These are phyloP conservation scores for Amanita jacksonii DNA, from an alignment of 768 basidiomycete species.

Conservation along the genomic window DNA sequence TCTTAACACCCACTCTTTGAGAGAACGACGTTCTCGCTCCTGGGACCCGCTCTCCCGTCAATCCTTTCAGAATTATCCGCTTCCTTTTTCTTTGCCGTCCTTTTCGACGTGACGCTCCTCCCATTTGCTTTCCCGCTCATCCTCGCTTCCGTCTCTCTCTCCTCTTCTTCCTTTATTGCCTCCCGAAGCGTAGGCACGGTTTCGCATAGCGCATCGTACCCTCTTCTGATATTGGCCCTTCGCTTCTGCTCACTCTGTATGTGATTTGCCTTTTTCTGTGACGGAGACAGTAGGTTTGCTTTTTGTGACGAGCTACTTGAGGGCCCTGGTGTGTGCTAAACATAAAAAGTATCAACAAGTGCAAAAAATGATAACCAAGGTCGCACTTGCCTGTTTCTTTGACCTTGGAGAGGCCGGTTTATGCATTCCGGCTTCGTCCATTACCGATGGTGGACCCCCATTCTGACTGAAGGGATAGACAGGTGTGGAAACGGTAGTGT, in stretches of 20 bases:
- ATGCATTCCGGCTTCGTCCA: background rate
- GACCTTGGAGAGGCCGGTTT: background rate
- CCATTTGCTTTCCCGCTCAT: slow-evolving; percentile 19
- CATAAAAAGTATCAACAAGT: background rate
- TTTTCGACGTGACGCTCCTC: slow-evolving; percentile 24
- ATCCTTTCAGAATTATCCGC: slow-evolving; percentile 49
- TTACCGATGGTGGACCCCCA: background rate
- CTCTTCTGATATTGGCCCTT: slow-evolving; percentile 80
- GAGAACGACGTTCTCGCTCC: slow-evolving; percentile 85
- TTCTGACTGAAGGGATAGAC: background rate
- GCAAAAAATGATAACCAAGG: slow-evolving; percentile 3
- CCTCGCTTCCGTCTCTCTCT: slow-evolving; percentile 23
- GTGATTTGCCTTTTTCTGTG: slow-evolving; percentile 90
- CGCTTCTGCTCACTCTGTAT: slow-evolving; percentile 93
- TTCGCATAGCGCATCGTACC: slow-evolving; percentile 83
- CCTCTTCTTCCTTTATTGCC: slow-evolving; percentile 72
- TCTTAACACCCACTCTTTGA: slow-evolving; percentile 63
- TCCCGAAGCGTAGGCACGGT: slow-evolving; percentile 75
- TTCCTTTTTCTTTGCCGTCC: slow-evolving; percentile 21
- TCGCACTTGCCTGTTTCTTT: slow-evolving; percentile 5
- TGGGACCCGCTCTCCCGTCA: slow-evolving; percentile 82
- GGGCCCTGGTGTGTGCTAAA: background rate
- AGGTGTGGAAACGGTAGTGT: slow-evolving; percentile 9
- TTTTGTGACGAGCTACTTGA: slow-evolving; percentile 17
- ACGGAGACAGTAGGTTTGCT: slow-evolving; percentile 56